A percentile compares a stretch with the other conserved stretches of the same genome.
Evolutionary conservation across 2,329 filamentous ascomycete genomes (phyloP).

Genomic region (Pestalotiopsis sp.): DNA sequence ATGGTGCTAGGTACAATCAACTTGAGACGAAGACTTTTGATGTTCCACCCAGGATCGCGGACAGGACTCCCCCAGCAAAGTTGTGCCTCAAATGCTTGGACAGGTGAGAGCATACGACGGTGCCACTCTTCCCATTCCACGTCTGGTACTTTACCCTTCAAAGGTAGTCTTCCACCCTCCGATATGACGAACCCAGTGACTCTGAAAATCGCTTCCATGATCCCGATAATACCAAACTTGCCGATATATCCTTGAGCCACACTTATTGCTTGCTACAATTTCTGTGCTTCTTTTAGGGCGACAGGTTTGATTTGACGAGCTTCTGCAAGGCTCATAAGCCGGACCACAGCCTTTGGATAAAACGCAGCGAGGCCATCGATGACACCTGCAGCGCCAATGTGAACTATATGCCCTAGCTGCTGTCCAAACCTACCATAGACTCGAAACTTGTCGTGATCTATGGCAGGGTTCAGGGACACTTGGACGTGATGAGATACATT

Average conservation of each 20-base stretch:
- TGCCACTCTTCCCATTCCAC: slow-evolving; percentile 47
- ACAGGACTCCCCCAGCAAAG: background rate
- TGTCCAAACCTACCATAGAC: slow-evolving; percentile 67
- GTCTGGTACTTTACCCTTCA: slow-evolving; percentile 58
- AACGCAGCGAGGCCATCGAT: slow-evolving; percentile 70
- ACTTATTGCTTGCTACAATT: slow-evolving; percentile 64
- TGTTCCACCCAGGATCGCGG: background rate
- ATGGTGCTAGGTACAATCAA: background rate
- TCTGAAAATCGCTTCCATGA: slow-evolving; percentile 63
- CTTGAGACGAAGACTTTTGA: background rate
- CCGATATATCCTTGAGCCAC: slow-evolving; percentile 65
- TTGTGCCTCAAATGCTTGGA: background rate
- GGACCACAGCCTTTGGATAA: slow-evolving; percentile 65
- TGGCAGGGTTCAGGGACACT: slow-evolving; percentile 61
- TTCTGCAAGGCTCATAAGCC: slow-evolving; percentile 52
- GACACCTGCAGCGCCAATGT: slow-evolving; percentile 65
- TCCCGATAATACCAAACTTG: slow-evolving; percentile 62
- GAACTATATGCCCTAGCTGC: slow-evolving; percentile 66
- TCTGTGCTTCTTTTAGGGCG: slow-evolving; percentile 52
- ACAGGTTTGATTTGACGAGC: slow-evolving; percentile 38
- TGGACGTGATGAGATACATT: slow-evolving; percentile 67
- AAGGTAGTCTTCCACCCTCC: slow-evolving; percentile 61
- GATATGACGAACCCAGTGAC: slow-evolving; percentile 59
- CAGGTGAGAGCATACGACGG: slow-evolving; percentile 37
- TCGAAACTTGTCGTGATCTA: slow-evolving; percentile 63